Conservation (phyloP, 768 basidiomycete species). For the Tylopilus balloui region DNA sequence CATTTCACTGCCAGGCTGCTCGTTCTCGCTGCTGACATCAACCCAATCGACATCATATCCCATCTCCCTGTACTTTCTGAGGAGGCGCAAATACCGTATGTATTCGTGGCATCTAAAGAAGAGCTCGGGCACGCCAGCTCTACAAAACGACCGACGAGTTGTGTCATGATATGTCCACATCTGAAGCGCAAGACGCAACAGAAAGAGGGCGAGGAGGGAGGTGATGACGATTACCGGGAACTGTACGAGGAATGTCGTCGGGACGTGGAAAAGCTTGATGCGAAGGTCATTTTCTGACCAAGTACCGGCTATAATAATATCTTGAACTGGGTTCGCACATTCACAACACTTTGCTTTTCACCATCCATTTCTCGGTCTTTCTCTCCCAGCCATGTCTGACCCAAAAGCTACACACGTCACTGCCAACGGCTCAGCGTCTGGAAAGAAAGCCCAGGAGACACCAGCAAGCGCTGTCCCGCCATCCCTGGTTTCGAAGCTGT, state of each 20-base stretch:
- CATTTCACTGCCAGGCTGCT: constrained; percentile 54
- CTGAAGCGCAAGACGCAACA: constrained; percentile 66
- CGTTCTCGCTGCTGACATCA: constrained; percentile 93
- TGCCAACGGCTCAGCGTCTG: constrained; percentile 43
- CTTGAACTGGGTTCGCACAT: constrained; percentile 19
- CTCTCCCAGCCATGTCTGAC: constrained; percentile 27
- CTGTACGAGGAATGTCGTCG: constrained; percentile 80
- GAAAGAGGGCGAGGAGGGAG: constrained; percentile 57
- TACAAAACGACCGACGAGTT: constrained; percentile 97
- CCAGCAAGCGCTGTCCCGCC: constrained; percentile 27
- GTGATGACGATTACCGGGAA: constrained; percentile 83
- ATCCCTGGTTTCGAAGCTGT: constrained; percentile 22
- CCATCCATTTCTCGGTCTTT: constrained; percentile 24
- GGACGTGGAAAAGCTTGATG: constrained; percentile 82
- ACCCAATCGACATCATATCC: constrained; percentile 96
- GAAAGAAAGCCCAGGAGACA: constrained; percentile 16
- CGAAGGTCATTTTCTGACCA: constrained; percentile 63
- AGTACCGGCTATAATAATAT: background rate
- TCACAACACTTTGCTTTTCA: constrained; percentile 15
- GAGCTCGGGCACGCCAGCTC: constrained; percentile 93
- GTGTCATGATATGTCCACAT: constrained; percentile 89
- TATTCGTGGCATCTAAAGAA: constrained; percentile 89
- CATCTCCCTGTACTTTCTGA: constrained; percentile 93
- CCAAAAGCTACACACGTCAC: constrained; percentile 54
- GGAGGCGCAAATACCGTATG: constrained; percentile 87